Conservation (phyloP, 2,329 filamentous ascomycete species). For the Exophiala sp. region DNA sequence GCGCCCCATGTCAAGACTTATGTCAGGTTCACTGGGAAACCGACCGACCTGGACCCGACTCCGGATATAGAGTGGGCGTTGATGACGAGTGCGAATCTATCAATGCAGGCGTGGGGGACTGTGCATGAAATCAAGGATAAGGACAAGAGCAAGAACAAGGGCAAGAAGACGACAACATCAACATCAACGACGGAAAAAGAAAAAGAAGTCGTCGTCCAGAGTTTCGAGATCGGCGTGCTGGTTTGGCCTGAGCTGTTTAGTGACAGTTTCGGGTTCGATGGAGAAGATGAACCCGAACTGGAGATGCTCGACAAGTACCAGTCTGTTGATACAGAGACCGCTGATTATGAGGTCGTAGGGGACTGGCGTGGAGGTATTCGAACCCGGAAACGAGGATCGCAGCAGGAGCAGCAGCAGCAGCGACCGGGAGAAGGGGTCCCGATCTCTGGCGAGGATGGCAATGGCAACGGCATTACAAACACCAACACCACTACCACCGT, state of each 20-base stretch:
- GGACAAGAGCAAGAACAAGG: constrained; percentile 32
- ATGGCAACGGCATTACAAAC: too few relatives aligned
- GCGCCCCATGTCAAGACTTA: constrained; percentile 91
- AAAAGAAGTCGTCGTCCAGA: constrained; percentile 61
- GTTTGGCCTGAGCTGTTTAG: constrained; percentile 65
- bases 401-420: too few relatives aligned
- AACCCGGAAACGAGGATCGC: too few relatives aligned
- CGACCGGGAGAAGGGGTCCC: too few relatives aligned
- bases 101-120: constrained; percentile 82
- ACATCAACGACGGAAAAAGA: too few relatives aligned
- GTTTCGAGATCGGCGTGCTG: constrained; percentile 77
- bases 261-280: constrained; percentile 31
- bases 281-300: neutral
- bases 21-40: constrained; percentile 53
- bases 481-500: neutral
- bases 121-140: constrained; percentile 34
- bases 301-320: too few relatives aligned
- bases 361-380: too few relatives aligned
- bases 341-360: too few relatives aligned
- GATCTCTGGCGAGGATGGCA: too few relatives aligned
- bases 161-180: constrained; percentile 29
- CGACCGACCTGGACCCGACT: constrained; percentile 21
- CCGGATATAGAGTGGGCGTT: constrained; percentile 71
- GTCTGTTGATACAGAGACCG: too few relatives aligned
- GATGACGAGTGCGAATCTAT: constrained; percentile 84